Conservation (phyloP, 169 alveolate genomes). For the Babesia sp. region DNA sequence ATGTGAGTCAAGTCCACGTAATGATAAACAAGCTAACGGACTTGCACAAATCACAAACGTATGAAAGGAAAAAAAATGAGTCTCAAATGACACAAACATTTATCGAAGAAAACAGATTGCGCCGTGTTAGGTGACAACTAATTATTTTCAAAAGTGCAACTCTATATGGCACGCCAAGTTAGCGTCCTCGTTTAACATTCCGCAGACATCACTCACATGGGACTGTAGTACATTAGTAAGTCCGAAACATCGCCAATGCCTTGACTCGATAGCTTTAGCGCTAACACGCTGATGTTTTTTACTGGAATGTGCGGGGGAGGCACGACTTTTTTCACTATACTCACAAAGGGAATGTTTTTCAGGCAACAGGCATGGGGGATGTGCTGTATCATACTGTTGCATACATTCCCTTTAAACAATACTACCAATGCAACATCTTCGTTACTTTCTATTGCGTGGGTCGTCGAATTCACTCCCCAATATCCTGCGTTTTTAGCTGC, state of each 20-base stretch:
- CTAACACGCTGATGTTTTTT: slow-evolving; percentile 2
- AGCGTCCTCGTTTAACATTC: too few species aligned
- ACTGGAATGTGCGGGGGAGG: neutral
- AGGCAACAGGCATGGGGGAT: slow-evolving; percentile 16
- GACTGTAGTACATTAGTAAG: neutral
- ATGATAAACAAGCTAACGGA: slow-evolving; percentile 60
- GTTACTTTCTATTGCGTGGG: slow-evolving; percentile 35
- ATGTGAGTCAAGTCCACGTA: slow-evolving; percentile 76
- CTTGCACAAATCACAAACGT: slow-evolving; percentile 71
- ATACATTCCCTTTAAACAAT: slow-evolving; percentile 42
- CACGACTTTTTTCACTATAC: slow-evolving; percentile 9
- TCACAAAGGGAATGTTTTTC: slow-evolving; percentile 19
- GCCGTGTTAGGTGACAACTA: neutral
- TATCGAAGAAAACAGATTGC: slow-evolving; percentile 67
- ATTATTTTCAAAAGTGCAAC: neutral
- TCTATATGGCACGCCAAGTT: too few species aligned
- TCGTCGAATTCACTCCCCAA: slow-evolving; percentile 46
- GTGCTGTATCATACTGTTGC: slow-evolving; percentile 9
- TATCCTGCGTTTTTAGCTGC: neutral
- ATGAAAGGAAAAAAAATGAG: slow-evolving; percentile 61
- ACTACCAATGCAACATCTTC: slow-evolving; percentile 21
- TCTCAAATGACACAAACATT: slow-evolving; percentile 68
- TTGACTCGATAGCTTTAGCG: neutral
- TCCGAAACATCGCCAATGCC: neutral
- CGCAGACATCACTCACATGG: neutral